Evolutionary conservation across 2,329 filamentous ascomycete genomes (phyloP), one percentile per base, ranked within the genome.

Genomic region (Microdochium nivale): DNA sequence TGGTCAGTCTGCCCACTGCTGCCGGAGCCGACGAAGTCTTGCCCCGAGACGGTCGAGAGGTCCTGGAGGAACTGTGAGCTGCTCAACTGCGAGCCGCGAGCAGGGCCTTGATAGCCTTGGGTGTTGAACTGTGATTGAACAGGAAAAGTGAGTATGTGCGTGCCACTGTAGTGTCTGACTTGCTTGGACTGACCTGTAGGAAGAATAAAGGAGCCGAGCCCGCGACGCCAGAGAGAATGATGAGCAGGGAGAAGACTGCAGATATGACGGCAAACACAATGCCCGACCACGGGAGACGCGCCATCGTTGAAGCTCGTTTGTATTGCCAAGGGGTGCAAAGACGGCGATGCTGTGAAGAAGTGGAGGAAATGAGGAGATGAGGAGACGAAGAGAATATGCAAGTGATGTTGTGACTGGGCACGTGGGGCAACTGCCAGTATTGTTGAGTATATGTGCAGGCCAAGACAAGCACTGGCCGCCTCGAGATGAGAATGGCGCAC

Each of bases 11-110:
- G 35, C 16, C 65, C 54, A 7, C 58, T 67, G 53, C 55, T 67
- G 53, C 55, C 51, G 2, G 55, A 50, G 16, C 68, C 68, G 49
- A 67, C 60, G 25, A 60, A 61, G 56, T 71, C 67, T 24, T 54
- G 56, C 13, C 62, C 60, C 0, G 66, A 59, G 47, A 70, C 51
- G 4, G 48, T 52, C 3, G 65, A 62, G 14, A 71, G 56, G 51
- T 67, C 68, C 13, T 56, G 50, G 10, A 71, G 56, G 49, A 66
- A 63, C 14, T 47, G 53, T 2, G 68, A 70, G 27, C 47, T 51
- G 7, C 60, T 54, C 9, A 71, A 23, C 21, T 44, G 40, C 13
- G 40, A 44, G 16, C 40, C 40, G 40, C 40, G 9, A 11, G 10
- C 3, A 3, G 40, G 40, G 16, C n/a, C 40, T 21, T 19, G n/a